phyloP scores from a whole-genome alignment of 345 rosid species.

The Punica granatum region DNA sequence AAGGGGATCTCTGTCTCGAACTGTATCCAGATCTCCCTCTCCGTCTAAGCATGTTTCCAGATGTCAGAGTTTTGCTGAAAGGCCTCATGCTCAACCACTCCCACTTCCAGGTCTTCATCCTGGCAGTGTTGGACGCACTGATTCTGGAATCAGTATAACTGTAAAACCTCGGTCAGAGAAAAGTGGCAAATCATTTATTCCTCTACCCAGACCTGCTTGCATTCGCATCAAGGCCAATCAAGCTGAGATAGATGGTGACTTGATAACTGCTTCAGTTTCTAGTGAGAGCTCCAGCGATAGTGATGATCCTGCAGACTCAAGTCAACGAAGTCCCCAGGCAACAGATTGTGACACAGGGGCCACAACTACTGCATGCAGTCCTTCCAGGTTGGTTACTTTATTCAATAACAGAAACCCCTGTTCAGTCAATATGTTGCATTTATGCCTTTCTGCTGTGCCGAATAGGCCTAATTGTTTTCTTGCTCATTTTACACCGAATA shows the following conservation, averaged over 20 bases:
- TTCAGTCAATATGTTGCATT: neutral
- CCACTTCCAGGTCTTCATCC: slow-evolving; percentile 57
- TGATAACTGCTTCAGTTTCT: slow-evolving; percentile 56
- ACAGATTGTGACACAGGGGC: slow-evolving; percentile 65
- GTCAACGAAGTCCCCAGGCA: slow-evolving; percentile 56
- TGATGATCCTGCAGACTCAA: slow-evolving; percentile 55
- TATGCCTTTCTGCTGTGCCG: neutral
- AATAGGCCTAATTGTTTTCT: neutral
- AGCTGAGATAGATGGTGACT: slow-evolving; percentile 45
- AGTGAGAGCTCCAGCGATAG: slow-evolving; percentile 59
- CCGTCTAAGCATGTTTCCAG: slow-evolving; percentile 63
- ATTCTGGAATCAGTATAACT: slow-evolving; percentile 42
- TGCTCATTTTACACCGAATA: neutral
- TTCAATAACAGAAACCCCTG: neutral
- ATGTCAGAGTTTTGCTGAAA: slow-evolving; percentile 78
- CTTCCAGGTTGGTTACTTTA: slow-evolving; percentile 44
- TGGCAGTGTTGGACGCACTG: slow-evolving; percentile 27
- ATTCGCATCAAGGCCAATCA: slow-evolving; percentile 36
- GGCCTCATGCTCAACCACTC: slow-evolving; percentile 73
- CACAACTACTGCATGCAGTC: slow-evolving; percentile 44
- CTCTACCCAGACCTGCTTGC: slow-evolving; percentile 56
- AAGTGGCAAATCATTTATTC: slow-evolving; percentile 41
- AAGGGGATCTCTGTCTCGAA: slow-evolving; percentile 56
- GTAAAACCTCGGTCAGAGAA: slow-evolving; percentile 42
- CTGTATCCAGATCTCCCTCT: slow-evolving; percentile 66